Conservation (phyloP, 1,284 basidiomycete species). For the Crucibulum cyathiforme region DNA sequence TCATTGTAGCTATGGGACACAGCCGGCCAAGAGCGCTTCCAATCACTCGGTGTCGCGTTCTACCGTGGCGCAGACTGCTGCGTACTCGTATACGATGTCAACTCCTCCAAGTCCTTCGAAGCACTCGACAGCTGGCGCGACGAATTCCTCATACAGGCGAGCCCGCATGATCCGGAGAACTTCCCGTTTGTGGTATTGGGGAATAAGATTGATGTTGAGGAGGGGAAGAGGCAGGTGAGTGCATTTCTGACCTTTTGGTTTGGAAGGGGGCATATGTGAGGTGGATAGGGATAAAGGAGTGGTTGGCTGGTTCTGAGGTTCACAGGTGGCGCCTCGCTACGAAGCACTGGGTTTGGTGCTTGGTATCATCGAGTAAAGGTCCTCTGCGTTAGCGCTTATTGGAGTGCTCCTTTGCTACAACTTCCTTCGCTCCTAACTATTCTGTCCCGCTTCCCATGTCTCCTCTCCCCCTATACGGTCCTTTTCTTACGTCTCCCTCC, state of each 20-base stretch:
- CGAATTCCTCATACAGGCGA: constrained; percentile 97
- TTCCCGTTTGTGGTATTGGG: constrained; percentile 99
- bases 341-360: no score
- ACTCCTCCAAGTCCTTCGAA: constrained; percentile 98
- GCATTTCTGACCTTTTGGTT: background rate
- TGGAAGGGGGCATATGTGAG: no score
- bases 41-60: constrained; percentile 97
- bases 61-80: constrained; percentile 99
- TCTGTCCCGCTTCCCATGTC: no score
- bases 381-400: no score
- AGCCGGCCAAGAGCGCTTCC: constrained; percentile 98
- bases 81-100: constrained; percentile 99
- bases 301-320: no score
- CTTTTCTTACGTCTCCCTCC: no score
- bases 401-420: no score
- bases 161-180: constrained; percentile 98
- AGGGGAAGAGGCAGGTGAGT: constrained; percentile 94
- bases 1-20: constrained; percentile 92
- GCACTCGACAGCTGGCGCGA: constrained; percentile 97
- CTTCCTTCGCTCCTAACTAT: no score
- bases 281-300: no score
- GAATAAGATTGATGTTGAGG: constrained; percentile 99
- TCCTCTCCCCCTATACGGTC: no score
- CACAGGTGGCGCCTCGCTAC: no score
- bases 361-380: no score